Evolutionary conservation across 768 basidiomycete species (phyloP), one percentile per base, ranked within the genome.

Genomic region (Leucosporidium scottii): DNA sequence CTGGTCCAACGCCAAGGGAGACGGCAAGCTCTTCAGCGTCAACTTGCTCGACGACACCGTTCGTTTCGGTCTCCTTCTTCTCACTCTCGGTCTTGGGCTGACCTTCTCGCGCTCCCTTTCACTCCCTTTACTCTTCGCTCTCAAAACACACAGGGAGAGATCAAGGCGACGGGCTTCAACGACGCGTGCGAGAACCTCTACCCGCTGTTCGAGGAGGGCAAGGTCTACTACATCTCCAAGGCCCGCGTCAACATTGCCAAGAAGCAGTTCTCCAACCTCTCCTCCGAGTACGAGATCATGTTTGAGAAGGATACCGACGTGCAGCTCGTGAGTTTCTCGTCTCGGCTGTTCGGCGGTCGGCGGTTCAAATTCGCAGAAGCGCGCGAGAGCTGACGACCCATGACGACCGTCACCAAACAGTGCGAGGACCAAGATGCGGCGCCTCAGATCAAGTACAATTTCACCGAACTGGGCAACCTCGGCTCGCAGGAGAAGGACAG

Each of bases 31-130:
- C 21, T 98, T 99, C 81, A 92, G 83, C 73, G 86, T 91, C 23
- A 93, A 87, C 0, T 78, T 98, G 31, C 91, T 97, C 89, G 96
- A 99, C 72, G 92, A 97, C 67, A 86, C 90, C 21, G 92, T 91
- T 63, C 62, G 77, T 69, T 31, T 44, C 39, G 10, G 2, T n/a
- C 15, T 15, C n/a, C 31, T 20, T 56, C 44, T 62, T 25, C 59
- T 10, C 20, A n/a, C n/a, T n/a, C 55, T 48, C 58, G n/a, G n/a
- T 31, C 23, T 28, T 51, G 10, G 1, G 47, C 18, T 30, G 27
- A 60, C 36, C 27, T n/a, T 25, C 17, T 15, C 30, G 34, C 36
- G 8, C 31, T 34, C 30, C 44, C 25, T 53, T 39, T 6, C 17
- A 34, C 34, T 62, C 7, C 18, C 17, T 20, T 34, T 1, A 20